Percentiles rank a stretch among this genome's conserved stretches.
Conservation (phyloP, 2,329 filamentous ascomycete species). For the Phoma sp. region DNA sequence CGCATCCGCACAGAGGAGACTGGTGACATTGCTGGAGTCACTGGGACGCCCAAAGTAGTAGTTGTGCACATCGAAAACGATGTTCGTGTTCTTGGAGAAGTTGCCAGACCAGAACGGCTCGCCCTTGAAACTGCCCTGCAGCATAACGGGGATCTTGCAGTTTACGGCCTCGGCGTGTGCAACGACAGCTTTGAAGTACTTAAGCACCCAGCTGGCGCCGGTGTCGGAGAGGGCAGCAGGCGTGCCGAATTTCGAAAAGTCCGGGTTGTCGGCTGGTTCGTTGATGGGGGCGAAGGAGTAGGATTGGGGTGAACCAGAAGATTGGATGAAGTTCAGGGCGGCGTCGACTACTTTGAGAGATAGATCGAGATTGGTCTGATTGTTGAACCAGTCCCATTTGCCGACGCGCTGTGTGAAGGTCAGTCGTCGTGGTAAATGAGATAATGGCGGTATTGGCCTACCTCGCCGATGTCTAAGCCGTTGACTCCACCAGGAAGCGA, state of each 20-base stretch:
- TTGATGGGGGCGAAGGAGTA: conserved; percentile 50
- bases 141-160: conserved; percentile 25
- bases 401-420: conserved; percentile 16
- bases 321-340: conserved; percentile 42
- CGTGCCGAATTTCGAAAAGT: conserved; percentile 43
- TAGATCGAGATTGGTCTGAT: conserved; percentile 43
- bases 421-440: background rate
- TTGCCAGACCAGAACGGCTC: conserved; percentile 26
- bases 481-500: conserved; percentile 44
- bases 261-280: conserved; percentile 43
- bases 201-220: conserved; percentile 41
- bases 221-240: conserved; percentile 37
- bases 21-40: conserved; percentile 20
- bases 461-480: conserved; percentile 22
- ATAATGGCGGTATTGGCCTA: background rate
- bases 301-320: conserved; percentile 33
- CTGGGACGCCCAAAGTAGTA: conserved; percentile 31
- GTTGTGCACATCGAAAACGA: conserved; percentile 33
- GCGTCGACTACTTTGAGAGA: conserved; percentile 42
- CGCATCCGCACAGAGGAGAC: conserved; percentile 25
- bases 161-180: conserved; percentile 21
- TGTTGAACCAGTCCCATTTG: conserved; percentile 47
- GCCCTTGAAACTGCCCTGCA: conserved; percentile 28
- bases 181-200: conserved; percentile 38
- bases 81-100: conserved; percentile 19